Percentiles rank a stretch among this genome's conserved stretches.
These are phyloP conservation scores for Colletotrichum australisinense DNA, from an alignment of 2,329 filamentous ascomycete species.

Conservation along the genomic window DNA sequence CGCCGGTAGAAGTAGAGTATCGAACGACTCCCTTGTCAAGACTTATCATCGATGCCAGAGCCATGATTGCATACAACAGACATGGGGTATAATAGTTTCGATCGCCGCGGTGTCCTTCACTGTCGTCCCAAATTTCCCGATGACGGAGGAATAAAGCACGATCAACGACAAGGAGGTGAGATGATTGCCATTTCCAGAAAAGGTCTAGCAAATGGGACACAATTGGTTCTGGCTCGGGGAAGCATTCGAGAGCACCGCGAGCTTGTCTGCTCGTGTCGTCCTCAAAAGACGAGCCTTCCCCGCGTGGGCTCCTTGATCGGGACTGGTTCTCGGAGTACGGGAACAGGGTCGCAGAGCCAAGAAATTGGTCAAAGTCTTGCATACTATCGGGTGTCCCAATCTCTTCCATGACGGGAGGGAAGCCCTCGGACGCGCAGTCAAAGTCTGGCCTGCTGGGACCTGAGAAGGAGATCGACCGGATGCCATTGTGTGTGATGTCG, in stretches of 20 bases:
- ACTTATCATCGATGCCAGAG: constrained; percentile 28
- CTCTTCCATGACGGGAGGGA: constrained; percentile 11
- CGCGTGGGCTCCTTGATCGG: background rate
- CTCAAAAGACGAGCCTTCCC: background rate
- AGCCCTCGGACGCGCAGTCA: background rate
- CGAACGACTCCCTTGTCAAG: constrained; percentile 23
- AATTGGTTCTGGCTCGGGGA: constrained; percentile 31
- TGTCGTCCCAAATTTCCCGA: constrained; percentile 19
- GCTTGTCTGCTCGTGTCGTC: background rate
- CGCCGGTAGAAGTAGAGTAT: constrained; percentile 16
- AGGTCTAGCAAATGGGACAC: constrained; percentile 25
- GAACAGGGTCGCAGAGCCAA: constrained; percentile 9
- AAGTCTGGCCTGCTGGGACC: background rate
- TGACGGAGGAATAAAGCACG: constrained; percentile 5
- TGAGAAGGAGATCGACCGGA: constrained; percentile 24
- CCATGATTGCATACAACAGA: constrained; percentile 19
- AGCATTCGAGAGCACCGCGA: background rate
- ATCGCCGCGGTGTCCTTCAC: background rate
- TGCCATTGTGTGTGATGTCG: background rate
- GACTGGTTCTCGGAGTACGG: constrained; percentile 5
- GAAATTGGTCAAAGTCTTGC: constrained; percentile 1
- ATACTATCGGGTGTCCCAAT: background rate
- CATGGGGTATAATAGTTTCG: constrained; percentile 6
- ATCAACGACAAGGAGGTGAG: constrained; percentile 19
- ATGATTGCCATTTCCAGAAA: constrained; percentile 29